These are phyloP conservation scores for Adiantum capillusveneris DNA, from an alignment of 75 land plant genomes.

Conservation along the genomic window DNA sequence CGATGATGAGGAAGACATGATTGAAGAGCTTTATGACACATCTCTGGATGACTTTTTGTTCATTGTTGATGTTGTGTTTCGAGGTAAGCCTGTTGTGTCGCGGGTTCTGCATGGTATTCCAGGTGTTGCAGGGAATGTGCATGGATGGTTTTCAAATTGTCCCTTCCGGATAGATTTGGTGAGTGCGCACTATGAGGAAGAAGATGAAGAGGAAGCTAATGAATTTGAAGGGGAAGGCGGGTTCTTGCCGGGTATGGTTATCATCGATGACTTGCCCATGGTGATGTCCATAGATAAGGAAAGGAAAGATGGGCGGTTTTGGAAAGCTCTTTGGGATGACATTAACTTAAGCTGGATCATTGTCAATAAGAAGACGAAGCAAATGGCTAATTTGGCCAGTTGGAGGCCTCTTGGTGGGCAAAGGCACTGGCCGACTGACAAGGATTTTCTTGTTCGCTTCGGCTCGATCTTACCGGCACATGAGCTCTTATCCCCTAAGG, in stretches of 20 bases:
- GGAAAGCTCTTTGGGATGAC: slow-evolving; percentile 46
- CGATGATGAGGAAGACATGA: slow-evolving; percentile 41
- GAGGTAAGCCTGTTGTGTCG: slow-evolving; percentile 50
- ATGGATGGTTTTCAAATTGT: slow-evolving; percentile 72
- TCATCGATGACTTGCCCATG: slow-evolving; percentile 40
- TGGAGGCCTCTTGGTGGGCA: slow-evolving; percentile 57
- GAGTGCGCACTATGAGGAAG: slow-evolving; percentile 20
- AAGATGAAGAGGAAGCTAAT: slow-evolving; percentile 2
- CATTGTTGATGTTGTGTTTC: slow-evolving; percentile 62
- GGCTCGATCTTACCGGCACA: slow-evolving; percentile 57
- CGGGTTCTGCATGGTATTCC: slow-evolving; percentile 59
- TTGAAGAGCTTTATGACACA: slow-evolving; percentile 30
- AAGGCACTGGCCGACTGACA: slow-evolving; percentile 64
- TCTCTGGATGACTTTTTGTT: slow-evolving; percentile 61
- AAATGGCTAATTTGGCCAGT: slow-evolving; percentile 54
- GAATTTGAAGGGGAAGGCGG: not conserved
- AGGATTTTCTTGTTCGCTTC: slow-evolving; percentile 43
- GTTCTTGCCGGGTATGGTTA: slow-evolving; percentile 21
- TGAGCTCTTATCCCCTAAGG: slow-evolving; percentile 31
- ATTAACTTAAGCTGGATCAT: slow-evolving; percentile 60
- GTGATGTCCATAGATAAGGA: slow-evolving; percentile 42
- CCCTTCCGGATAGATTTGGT: slow-evolving; percentile 72
- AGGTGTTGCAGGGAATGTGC: slow-evolving; percentile 32
- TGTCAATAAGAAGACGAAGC: slow-evolving; percentile 38
- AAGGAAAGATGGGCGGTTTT: slow-evolving; percentile 55